Percentiles rank a stretch among this genome's conserved stretches.
Evolutionary conservation across 1,139 yeast genomes (phyloP).

Genomic region (Yamadazyma mexicana): DNA sequence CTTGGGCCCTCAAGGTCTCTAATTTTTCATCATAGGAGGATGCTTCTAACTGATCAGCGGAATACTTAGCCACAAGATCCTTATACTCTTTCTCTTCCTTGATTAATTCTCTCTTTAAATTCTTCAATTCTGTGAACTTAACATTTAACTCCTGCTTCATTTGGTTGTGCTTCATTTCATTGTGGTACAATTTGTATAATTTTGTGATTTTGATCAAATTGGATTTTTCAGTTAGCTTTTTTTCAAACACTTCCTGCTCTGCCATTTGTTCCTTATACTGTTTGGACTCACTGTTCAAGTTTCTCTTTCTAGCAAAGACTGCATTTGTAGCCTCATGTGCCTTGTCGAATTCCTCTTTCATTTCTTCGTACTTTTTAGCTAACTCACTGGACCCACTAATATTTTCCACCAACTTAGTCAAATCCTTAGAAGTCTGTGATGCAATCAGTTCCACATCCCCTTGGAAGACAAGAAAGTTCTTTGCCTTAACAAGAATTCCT

Average conservation of each 20-base stretch:
- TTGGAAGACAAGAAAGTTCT: conserved; percentile 91
- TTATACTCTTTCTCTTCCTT: conserved; percentile 28
- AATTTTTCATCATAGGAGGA: conserved; percentile 43
- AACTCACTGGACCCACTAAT: conserved; percentile 80
- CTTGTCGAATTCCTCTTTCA: conserved; percentile 64
- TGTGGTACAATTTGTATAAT: conserved; percentile 68
- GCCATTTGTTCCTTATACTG: conserved; percentile 76
- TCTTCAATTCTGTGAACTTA: conserved; percentile 29
- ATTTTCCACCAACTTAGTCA: conserved; percentile 74
- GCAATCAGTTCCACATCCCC: conserved; percentile 97
- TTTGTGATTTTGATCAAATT: conserved; percentile 50
- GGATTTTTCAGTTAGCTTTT: conserved; percentile 49
- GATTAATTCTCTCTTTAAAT: conserved; percentile 23
- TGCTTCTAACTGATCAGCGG: conserved; percentile 45
- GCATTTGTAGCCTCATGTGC: conserved; percentile 67
- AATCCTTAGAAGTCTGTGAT: conserved; percentile 75
- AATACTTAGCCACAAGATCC: conserved; percentile 41
- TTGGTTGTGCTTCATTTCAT: conserved; percentile 48
- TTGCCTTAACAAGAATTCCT: conserved; percentile 83
- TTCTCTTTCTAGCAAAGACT: conserved; percentile 70
- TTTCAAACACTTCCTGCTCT: conserved; percentile 71
- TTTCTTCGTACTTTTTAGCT: conserved; percentile 63
- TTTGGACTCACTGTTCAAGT: conserved; percentile 72
- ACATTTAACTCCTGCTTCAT: conserved; percentile 24
- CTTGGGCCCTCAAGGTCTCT: conserved; percentile 34